Conservation (phyloP, 192 early-diverging fungal genomes). For the Podila minutissima region DNA sequence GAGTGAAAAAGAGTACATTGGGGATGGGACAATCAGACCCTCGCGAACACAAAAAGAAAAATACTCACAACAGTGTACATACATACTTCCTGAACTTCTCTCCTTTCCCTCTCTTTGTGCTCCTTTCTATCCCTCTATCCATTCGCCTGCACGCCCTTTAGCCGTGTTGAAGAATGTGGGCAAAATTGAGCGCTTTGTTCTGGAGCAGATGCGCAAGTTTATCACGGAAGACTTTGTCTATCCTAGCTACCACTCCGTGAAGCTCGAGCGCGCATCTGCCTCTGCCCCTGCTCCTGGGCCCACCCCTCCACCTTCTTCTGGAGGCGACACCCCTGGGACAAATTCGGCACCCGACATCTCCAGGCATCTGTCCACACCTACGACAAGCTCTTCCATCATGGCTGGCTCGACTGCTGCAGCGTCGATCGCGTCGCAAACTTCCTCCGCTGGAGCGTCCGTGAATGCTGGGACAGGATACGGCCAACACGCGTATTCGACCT, state of each 20-base stretch:
- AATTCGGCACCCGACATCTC: background rate
- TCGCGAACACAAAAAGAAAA: background rate
- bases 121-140: slow-evolving; percentile 1
- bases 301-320: too few species aligned
- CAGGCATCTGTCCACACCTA: background rate
- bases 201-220: slow-evolving; percentile 78
- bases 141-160: slow-evolving; percentile 7
- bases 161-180: slow-evolving; percentile 84
- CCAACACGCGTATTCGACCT: background rate
- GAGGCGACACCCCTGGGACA: too few species aligned
- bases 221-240: slow-evolving; percentile 84
- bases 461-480: background rate
- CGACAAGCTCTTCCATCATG: background rate
- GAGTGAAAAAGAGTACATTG: too few species aligned
- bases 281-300: background rate
- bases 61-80: background rate
- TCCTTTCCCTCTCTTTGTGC: background rate
- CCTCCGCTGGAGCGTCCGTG: background rate
- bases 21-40: too few species aligned
- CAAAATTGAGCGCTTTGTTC: slow-evolving; percentile 82
- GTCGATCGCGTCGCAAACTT: background rate
- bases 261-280: slow-evolving; percentile 35
- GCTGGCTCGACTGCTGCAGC: background rate
- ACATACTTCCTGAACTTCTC: background rate
- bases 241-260: slow-evolving; percentile 76